Evolutionary conservation across 371 early-diverging fungal genomes (phyloP).

Genomic region (Parasitella parasitica): DNA sequence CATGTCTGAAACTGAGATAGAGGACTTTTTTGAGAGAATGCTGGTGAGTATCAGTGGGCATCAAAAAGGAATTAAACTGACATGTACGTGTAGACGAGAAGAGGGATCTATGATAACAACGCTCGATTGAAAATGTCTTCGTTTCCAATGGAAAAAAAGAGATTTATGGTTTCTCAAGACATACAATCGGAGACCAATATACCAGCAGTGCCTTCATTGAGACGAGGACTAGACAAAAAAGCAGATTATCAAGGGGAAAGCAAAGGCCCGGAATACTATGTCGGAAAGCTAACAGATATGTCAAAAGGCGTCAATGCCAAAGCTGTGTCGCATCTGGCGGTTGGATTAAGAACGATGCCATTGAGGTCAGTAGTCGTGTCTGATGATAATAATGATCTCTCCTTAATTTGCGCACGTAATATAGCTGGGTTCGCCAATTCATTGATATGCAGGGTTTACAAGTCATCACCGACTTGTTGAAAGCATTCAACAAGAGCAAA

Average conservation of each 20-base stretch:
- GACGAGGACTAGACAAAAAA: constrained; percentile 38
- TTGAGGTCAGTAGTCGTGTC: constrained; percentile 49
- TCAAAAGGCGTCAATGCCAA: constrained; percentile 57
- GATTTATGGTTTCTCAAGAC: constrained; percentile 53
- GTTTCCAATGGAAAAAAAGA: constrained; percentile 48
- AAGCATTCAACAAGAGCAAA: constrained; percentile 48
- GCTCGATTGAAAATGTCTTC: constrained; percentile 39
- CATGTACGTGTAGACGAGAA: constrained; percentile 28
- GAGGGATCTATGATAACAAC: constrained; percentile 45
- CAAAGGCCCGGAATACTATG: constrained; percentile 63
- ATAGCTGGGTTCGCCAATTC: constrained; percentile 65
- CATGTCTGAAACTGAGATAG: constrained; percentile 35
- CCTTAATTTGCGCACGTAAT: constrained; percentile 2
- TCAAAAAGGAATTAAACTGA: background rate
- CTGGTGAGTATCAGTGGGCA: constrained; percentile 23
- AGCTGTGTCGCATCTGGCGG: constrained; percentile 56
- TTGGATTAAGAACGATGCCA: constrained; percentile 73
- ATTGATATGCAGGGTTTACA: constrained; percentile 71
- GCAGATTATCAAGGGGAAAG: constrained; percentile 43
- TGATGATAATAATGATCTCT: constrained; percentile 6
- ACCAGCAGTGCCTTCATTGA: constrained; percentile 12
- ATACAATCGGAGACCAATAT: constrained; percentile 39
- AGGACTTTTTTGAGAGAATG: constrained; percentile 50
- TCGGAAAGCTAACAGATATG: constrained; percentile 54
- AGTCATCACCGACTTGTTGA: constrained; percentile 62